Conservation (phyloP, 2,329 filamentous ascomycete species). For the Talaromyces marneffei region DNA sequence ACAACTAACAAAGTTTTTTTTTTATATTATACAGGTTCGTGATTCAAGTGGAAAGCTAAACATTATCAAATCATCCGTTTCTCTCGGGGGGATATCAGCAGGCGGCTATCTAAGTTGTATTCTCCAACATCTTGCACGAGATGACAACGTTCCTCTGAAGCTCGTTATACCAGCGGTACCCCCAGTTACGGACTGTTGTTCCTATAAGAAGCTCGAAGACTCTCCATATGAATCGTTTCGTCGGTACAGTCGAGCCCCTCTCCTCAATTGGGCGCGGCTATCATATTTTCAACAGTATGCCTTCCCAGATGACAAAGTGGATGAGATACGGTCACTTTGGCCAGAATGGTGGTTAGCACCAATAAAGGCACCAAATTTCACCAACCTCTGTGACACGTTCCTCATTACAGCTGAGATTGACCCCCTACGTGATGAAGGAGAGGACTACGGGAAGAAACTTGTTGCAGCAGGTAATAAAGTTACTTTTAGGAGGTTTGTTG, state of each 20-base stretch:
- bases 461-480: conserved; percentile 30
- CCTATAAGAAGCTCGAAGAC: conserved; percentile 19
- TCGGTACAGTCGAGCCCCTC: conserved; percentile 34
- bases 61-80: conserved; percentile 16
- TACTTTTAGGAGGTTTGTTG: conserved; percentile 26
- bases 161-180: conserved; percentile 22
- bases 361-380: conserved; percentile 32
- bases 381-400: conserved; percentile 33
- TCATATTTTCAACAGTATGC: conserved; percentile 37
- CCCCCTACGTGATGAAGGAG: conserved; percentile 37
- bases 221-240: conserved; percentile 36
- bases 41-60: background rate
- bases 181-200: conserved; percentile 17
- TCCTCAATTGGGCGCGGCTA: conserved; percentile 34
- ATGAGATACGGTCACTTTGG: background rate
- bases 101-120: conserved; percentile 38
- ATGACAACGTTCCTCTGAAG: conserved; percentile 29
- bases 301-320: conserved; percentile 15
- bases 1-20: background rate
- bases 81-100: conserved; percentile 37
- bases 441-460: conserved; percentile 34
- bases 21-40: background rate
- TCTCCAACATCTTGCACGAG: conserved; percentile 34
- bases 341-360: conserved; percentile 39
- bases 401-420: conserved; percentile 38